Evolutionary conservation across 176 grass and related monocot genomes (phyloP).

Genomic region (Carex littledalei): DNA sequence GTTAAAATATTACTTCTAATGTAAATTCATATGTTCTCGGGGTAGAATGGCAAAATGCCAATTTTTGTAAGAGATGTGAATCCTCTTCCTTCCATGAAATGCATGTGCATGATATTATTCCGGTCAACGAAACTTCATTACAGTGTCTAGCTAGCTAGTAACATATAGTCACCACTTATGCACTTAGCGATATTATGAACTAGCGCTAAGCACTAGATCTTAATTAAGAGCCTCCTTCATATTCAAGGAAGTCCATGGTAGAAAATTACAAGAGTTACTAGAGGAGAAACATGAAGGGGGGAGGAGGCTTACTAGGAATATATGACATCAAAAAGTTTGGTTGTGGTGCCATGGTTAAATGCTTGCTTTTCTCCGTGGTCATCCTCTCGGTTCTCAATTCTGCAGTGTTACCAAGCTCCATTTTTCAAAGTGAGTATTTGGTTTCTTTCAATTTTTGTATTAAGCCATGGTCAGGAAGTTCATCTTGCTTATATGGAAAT

Average conservation of each 20-base stretch:
- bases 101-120: constrained; percentile 20
- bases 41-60: not conserved
- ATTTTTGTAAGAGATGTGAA: not conserved
- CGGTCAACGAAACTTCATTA: constrained; percentile 16
- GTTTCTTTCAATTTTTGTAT: not conserved
- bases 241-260: not conserved
- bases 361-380: not conserved
- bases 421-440: constrained; percentile 17
- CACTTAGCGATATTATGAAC: constrained; percentile 7
- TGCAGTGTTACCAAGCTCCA: not conserved
- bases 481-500: not conserved
- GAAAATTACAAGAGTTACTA: not conserved
- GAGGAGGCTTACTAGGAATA: constrained; percentile 1
- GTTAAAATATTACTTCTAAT: not conserved
- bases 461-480: not conserved
- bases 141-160: constrained; percentile 6
- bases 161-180: not conserved
- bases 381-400: constrained; percentile 12
- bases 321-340: not conserved
- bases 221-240: not conserved
- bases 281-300: not conserved
- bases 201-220: not conserved
- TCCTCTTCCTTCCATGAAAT: constrained; percentile 15
- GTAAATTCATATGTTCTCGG: not conserved
- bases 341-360: constrained; percentile 13